Evolutionary conservation across 441 rosid genomes (phyloP).

Genomic region (Jatropha podagrica): DNA sequence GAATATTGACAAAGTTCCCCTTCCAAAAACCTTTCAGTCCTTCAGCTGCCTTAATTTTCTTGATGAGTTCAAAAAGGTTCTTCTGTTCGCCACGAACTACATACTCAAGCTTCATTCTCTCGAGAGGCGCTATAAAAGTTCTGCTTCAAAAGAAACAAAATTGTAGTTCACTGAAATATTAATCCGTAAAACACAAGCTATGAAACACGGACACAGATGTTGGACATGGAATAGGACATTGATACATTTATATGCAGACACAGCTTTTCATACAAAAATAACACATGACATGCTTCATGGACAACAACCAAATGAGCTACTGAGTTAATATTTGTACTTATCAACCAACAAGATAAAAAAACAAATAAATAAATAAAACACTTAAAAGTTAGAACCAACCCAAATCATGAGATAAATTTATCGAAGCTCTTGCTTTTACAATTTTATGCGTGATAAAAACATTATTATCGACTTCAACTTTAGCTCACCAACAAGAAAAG

Average conservation of each 20-base stretch:
- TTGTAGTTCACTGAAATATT: background rate
- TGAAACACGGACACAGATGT: too few species aligned
- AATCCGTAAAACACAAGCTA: background rate
- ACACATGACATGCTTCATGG: too few species aligned
- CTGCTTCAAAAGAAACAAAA: slow-evolving; percentile 37
- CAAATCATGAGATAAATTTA: too few species aligned
- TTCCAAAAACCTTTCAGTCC: slow-evolving; percentile 94
- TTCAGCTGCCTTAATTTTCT: slow-evolving; percentile 56
- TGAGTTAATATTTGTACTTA: too few species aligned
- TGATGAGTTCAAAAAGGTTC: slow-evolving; percentile 56
- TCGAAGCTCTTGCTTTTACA: background rate
- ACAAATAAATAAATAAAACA: too few species aligned
- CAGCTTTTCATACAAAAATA: too few species aligned
- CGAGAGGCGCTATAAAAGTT: slow-evolving; percentile 88
- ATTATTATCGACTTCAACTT: background rate
- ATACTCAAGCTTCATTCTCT: slow-evolving; percentile 87
- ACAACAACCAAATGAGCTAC: background rate
- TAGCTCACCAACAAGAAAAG: background rate
- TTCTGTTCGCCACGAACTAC: slow-evolving; percentile 72
- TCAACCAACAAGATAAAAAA: too few species aligned
- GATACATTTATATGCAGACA: too few species aligned
- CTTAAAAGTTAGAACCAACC: too few species aligned
- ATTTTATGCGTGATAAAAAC: background rate
- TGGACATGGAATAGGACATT: too few species aligned
- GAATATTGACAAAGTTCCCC: slow-evolving; percentile 85